These are phyloP conservation scores for Collybia sordida DNA, from an alignment of 768 basidiomycete species.

Conservation along the genomic window DNA sequence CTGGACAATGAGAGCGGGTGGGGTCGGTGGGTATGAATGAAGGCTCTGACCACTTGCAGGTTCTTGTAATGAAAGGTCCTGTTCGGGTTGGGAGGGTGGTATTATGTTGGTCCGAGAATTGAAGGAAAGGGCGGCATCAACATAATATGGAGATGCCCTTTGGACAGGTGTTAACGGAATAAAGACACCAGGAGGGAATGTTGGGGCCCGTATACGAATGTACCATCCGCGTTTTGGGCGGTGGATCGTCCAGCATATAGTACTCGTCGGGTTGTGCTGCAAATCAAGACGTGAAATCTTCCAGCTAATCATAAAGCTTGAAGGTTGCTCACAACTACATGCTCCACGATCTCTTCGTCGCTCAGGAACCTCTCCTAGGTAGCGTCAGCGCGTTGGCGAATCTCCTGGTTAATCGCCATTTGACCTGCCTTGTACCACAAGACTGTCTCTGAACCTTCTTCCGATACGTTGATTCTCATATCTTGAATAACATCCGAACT, in stretches of 20 bases:
- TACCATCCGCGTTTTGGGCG: conserved; percentile 85
- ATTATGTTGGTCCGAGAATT: conserved; percentile 47
- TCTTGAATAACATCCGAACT: conserved; percentile 77
- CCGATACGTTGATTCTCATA: conserved; percentile 61
- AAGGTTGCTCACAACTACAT: conserved; percentile 56
- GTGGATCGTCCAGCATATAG: conserved; percentile 74
- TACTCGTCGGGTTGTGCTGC: conserved; percentile 68
- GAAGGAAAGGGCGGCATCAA: conserved; percentile 52
- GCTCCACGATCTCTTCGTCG: conserved; percentile 75
- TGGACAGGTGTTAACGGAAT: conserved; percentile 56
- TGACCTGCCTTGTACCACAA: conserved; percentile 71
- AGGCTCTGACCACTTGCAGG: conserved; percentile 35
- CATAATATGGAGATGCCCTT: conserved; percentile 43
- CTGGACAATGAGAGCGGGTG: conserved; percentile 28
- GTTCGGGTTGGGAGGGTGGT: conserved; percentile 3
- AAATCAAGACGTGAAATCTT: background rate
- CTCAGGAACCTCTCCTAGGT: conserved; percentile 68
- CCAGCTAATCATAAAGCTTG: background rate
- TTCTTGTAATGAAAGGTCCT: conserved; percentile 18
- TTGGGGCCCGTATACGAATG: conserved; percentile 70
- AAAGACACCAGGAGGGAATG: conserved; percentile 62
- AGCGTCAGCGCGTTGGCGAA: conserved; percentile 14
- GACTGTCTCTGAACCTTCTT: conserved; percentile 56
- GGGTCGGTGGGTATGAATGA: conserved; percentile 63
- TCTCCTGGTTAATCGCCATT: conserved; percentile 1